These are phyloP conservation scores for Omphalotus olearius DNA, from an alignment of 1,284 basidiomycete species.

Conservation along the genomic window DNA sequence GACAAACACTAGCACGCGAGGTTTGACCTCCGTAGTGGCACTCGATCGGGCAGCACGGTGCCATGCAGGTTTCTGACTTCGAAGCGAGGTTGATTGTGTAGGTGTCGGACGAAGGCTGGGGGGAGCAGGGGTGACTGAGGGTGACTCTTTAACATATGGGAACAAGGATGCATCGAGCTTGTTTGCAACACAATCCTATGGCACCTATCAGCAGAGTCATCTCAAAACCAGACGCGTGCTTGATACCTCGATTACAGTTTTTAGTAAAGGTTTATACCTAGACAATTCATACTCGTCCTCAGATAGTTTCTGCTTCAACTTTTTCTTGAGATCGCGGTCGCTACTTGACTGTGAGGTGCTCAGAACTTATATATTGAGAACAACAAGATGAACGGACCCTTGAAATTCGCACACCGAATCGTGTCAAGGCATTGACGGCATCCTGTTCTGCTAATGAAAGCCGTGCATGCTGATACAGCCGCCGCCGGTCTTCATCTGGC, in stretches of 20 bases:
- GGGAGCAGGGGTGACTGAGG: conserved; percentile 46
- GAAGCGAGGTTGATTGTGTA: conserved; percentile 66
- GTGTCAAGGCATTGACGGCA: conserved; percentile 83
- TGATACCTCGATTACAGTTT: conserved; percentile 76
- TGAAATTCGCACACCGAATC: conserved; percentile 82
- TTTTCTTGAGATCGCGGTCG: conserved; percentile 76
- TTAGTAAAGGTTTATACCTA: conserved; percentile 85
- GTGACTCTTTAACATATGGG: conserved; percentile 90
- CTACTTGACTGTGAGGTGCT: conserved; percentile 45
- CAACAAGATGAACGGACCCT: conserved; percentile 49
- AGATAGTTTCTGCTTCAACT: conserved; percentile 71
- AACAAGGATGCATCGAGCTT: conserved; percentile 79
- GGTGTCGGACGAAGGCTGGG: conserved; percentile 45
- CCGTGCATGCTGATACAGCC: conserved; percentile 96
- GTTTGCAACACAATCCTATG: conserved; percentile 76
- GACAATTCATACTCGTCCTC: conserved; percentile 97
- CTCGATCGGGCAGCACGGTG: conserved; percentile 63
- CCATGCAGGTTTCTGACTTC: conserved; percentile 85
- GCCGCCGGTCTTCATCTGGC: conserved; percentile 92
- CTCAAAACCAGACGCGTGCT: conserved; percentile 7
- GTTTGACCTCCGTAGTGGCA: conserved; percentile 56
- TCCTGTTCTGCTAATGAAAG: conserved; percentile 90
- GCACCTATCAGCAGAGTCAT: conserved; percentile 2
- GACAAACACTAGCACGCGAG: conserved; percentile 88
- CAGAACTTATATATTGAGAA: conserved; percentile 2